These are phyloP conservation scores for Fusarium cyanostomum DNA, from an alignment of 2,329 filamentous ascomycete genomes.

Conservation along the genomic window DNA sequence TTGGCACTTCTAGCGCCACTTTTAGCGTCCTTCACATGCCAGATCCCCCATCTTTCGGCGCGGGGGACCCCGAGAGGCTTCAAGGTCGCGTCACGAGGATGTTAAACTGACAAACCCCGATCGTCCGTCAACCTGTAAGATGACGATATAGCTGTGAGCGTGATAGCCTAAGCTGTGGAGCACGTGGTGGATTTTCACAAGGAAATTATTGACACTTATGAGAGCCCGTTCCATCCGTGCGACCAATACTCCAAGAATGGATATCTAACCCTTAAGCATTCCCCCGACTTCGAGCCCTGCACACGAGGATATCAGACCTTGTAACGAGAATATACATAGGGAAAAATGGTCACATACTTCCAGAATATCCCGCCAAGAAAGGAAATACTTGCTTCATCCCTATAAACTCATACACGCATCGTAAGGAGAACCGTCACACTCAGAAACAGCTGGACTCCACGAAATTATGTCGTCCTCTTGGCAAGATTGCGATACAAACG, in stretches of 20 bases:
- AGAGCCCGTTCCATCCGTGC: constrained; percentile 5
- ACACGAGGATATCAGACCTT: no score
- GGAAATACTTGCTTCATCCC: background rate
- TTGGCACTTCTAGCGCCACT: constrained; percentile 37
- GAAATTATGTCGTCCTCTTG: constrained; percentile 23
- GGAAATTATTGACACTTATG: constrained; percentile 10
- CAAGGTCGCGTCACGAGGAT: constrained; percentile 35
- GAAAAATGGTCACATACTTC: background rate
- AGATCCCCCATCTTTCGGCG: constrained; percentile 41
- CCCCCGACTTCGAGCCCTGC: no score
- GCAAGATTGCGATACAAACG: constrained; percentile 20
- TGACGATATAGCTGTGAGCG: constrained; percentile 6
- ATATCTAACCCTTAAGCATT: background rate
- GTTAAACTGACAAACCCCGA: constrained; percentile 3
- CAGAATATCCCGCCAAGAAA: background rate
- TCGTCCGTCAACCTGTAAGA: no score
- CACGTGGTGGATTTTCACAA: constrained; percentile 35
- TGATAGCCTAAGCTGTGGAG: constrained; percentile 4
- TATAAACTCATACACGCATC: constrained; percentile 21
- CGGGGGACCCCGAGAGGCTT: constrained; percentile 24
- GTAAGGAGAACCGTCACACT: constrained; percentile 12
- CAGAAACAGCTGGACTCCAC: constrained; percentile 26
- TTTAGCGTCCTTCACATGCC: constrained; percentile 47
- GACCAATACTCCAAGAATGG: constrained; percentile 3
- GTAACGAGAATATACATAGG: background rate